Evolutionary conservation across 2,329 filamentous ascomycete genomes (phyloP), one percentile per base, ranked within the genome.

Genomic region (Paraphoma chrysanthemicola): DNA sequence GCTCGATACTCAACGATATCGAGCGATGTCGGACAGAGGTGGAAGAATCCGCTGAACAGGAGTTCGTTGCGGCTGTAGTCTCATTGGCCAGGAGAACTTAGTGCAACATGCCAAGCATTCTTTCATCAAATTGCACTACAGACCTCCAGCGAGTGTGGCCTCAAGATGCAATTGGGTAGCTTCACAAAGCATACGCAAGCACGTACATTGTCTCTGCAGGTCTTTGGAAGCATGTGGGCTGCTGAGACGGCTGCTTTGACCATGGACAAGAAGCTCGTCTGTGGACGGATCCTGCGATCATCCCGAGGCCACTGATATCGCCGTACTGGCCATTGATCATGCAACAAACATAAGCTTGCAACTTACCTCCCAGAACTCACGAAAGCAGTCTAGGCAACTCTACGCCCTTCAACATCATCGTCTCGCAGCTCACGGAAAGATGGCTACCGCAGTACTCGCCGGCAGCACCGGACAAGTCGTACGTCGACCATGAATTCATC

Each of bases 381-480:
- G 16, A 12, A 11, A 42, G 3, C 33, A 10, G 9, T 10, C 14
- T 14, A 36, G 33, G 33, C 14, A 10, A 36, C 9, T 3, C 33
- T 10, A 10, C 33, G 2, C 14, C 33, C 33, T 36, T 14, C 10
- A 3, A 36, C 33, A 10, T 10, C 33, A 36, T 36, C 33, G 14
- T 10, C 33, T 10, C 33, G 6, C 3, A 36, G 23, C 23, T 23
- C 23, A 23, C 23, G 23, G 23, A 23, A 23, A 36, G 9, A 83
- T 84, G 82, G 66, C 83, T 2, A 77, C 82, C 44, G 80, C 82
- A 64, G 80, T 81, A 58, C 73, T 90, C 57, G 83, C 87, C 65
- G 89, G 89, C 61, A 85, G 83, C 66, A 91, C 89, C 53, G 88
- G 88, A 72, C 84, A 90, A 38, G 83, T 82, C 36, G 80, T 82